Evolutionary conservation across 1,139 yeast genomes (phyloP).

Genomic region (Eremothecium coryli): DNA sequence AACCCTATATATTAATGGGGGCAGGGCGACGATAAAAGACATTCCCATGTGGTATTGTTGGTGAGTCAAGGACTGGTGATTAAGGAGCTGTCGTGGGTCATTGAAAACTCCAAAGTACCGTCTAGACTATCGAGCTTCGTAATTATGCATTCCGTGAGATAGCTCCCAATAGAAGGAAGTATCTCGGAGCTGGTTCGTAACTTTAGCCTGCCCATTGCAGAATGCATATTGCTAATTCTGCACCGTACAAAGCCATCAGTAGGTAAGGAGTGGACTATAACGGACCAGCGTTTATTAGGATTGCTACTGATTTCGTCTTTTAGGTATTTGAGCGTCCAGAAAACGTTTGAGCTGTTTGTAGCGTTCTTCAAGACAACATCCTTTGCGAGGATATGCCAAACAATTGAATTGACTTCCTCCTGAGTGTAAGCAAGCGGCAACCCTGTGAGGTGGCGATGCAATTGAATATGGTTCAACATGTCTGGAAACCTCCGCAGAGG

Average conservation of each 20-base stretch:
- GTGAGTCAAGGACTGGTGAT: too few relatives aligned
- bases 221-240: slow-evolving; percentile 33
- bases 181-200: slow-evolving; percentile 15
- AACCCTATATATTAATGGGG: too few relatives aligned
- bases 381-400: slow-evolving; percentile 31
- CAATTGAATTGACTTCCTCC: slow-evolving; percentile 21
- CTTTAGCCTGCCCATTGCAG: slow-evolving; percentile 27
- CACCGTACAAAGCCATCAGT: slow-evolving; percentile 35
- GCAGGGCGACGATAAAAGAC: too few relatives aligned
- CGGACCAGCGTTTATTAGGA: slow-evolving; percentile 21
- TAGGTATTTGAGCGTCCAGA: slow-evolving; percentile 36
- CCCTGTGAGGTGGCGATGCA: slow-evolving; percentile 36
- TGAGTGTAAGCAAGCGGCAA: slow-evolving; percentile 18
- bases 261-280: slow-evolving; percentile 35
- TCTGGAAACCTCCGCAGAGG: slow-evolving; percentile 87
- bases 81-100: neutral
- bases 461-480: slow-evolving; percentile 66
- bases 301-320: slow-evolving; percentile 18
- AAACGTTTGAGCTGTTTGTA: slow-evolving; percentile 30
- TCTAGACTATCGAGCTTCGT: slow-evolving; percentile 35
- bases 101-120: slow-evolving; percentile 29
- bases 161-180: slow-evolving; percentile 33
- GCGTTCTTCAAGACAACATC: slow-evolving; percentile 30
- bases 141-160: slow-evolving; percentile 32
- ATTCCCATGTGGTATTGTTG: too few relatives aligned